Percentiles rank a stretch among this genome's conserved stretches.
These are phyloP conservation scores for Crithidia bombi DNA, from an alignment of 208 protist genomes.

Conservation along the genomic window DNA sequence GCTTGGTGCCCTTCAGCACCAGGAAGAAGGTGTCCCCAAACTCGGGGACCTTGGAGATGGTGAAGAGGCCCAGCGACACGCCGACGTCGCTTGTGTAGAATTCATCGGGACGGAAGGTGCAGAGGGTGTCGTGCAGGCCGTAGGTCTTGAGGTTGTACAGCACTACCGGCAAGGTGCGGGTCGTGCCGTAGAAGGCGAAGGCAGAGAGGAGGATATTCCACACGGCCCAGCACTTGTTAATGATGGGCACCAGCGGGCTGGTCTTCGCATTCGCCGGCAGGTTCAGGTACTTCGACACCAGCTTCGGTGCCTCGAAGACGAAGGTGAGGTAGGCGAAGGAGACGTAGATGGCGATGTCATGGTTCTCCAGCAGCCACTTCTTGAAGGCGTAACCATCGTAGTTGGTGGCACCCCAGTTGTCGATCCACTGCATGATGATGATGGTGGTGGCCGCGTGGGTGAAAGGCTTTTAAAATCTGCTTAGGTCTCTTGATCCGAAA, in stretches of 20 bases:
- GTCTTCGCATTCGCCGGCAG: conserved; percentile 35
- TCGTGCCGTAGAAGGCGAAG: conserved; percentile 83
- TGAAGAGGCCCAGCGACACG: conserved; percentile 80
- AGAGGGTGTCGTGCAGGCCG: conserved; percentile 68
- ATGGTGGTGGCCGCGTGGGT: no score
- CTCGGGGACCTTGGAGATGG: conserved; percentile 85
- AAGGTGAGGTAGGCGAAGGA: conserved; percentile 54
- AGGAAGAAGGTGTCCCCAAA: conserved; percentile 88
- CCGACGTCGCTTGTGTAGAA: conserved; percentile 65
- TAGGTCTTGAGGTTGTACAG: conserved; percentile 43
- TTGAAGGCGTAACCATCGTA: conserved; percentile 72
- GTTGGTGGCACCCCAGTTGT: conserved; percentile 54
- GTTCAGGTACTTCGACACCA: conserved; percentile 38
- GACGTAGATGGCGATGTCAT: conserved; percentile 61
- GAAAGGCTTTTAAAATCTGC: not conserved
- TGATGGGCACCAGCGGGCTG: conserved; percentile 32
- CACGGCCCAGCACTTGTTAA: conserved; percentile 61
- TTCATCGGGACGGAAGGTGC: conserved; percentile 57
- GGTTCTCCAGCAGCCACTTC: conserved; percentile 58
- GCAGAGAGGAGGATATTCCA: conserved; percentile 92
- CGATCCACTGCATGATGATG: conserved; percentile 42
- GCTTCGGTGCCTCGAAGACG: conserved; percentile 45
- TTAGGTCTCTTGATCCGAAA: not conserved
- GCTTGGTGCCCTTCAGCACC: conserved; percentile 63
- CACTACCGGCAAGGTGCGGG: conserved; percentile 54